Evolutionary conservation across 192 early-diverging fungal genomes (phyloP), one percentile per base, ranked within the genome.

Genomic region (Entomortierella chlamydospora): DNA sequence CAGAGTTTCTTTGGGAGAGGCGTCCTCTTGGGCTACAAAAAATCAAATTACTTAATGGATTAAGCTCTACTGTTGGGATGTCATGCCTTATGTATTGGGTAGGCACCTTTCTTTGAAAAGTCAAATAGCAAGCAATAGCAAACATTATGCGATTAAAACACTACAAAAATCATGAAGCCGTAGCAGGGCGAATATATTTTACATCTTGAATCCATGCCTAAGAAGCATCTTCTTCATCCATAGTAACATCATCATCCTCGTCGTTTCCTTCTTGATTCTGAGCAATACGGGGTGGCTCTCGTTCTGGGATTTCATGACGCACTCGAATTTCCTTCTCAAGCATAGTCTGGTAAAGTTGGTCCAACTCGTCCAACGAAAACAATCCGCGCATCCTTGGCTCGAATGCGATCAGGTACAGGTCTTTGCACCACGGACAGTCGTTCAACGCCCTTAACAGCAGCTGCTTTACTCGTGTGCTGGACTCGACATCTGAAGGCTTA

Each of bases 381-480:
- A 79, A 26, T 4, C 13, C 10, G 20, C 63, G 50, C 57, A 79
- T 59, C 28, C 76, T 29, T 15, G 76, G 52, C 57, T 70, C 76
- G 31, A 79, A 79, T 29, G 76, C 76, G 8, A 79, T 45, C 51
- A 79, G 33, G 33, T 79, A 79, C 47, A 79, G 42, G 47, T 79
- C 76, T 39, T 79, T 79, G 57, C 57, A 66, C 76, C 76, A 79
- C 5, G 76, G 76, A 57, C 76, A 79, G 29, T 79, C 76, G 23
- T 58, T 70, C 13, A 79, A 26, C 6, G 76, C 61, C 12, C 76
- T 47, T 62, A 70, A 39, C 57, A 79, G 17, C 57, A 79, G 34
- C 28, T 64, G 62, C 53, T 79, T 79, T 13, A 70, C 68, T 50
- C 51, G 57, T 0, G 37, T 3, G 33, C 61, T 63, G 0, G 53